phyloP scores from a whole-genome alignment of 192 early-diverging fungal genomes.

The Ramicandelaber brevisporus region DNA sequence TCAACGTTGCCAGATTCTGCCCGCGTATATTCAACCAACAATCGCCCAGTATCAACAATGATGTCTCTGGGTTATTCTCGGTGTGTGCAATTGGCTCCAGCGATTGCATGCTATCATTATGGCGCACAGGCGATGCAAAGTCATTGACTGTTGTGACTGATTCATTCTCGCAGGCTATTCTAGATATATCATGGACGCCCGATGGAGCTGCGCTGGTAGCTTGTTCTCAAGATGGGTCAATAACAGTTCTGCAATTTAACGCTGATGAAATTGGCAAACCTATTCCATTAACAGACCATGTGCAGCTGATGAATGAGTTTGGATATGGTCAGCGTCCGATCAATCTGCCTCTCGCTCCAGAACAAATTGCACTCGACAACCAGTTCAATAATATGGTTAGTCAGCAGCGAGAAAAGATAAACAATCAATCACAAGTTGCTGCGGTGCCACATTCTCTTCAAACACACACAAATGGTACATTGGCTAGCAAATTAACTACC shows the following conservation, averaged over 20 bases:
- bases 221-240: slow-evolving; percentile 78
- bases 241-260: slow-evolving; percentile 45
- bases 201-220: slow-evolving; percentile 49
- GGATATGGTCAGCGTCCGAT: too few species aligned
- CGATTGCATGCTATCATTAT: slow-evolving; percentile 65
- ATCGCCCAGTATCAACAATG: neutral
- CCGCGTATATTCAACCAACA: slow-evolving; percentile 41
- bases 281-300: slow-evolving; percentile 33
- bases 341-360: too few species aligned
- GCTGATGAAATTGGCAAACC: slow-evolving; percentile 38
- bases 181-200: slow-evolving; percentile 71
- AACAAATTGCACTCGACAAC: too few species aligned
- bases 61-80: slow-evolving; percentile 13
- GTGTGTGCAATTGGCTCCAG: slow-evolving; percentile 77
- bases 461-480: too few species aligned
- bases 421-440: too few species aligned
- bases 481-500: too few species aligned
- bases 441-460: too few species aligned
- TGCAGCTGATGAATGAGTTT: slow-evolving; percentile 11
- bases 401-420: too few species aligned
- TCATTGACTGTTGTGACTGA: slow-evolving; percentile 42
- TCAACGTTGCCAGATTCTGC: slow-evolving; percentile 80
- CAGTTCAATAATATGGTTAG: too few species aligned
- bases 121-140: slow-evolving; percentile 51
- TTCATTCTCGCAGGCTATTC: slow-evolving; percentile 56